These are phyloP conservation scores for Chaetomium fimeti DNA, from an alignment of 495 filamentous ascomycete genomes.

Conservation along the genomic window DNA sequence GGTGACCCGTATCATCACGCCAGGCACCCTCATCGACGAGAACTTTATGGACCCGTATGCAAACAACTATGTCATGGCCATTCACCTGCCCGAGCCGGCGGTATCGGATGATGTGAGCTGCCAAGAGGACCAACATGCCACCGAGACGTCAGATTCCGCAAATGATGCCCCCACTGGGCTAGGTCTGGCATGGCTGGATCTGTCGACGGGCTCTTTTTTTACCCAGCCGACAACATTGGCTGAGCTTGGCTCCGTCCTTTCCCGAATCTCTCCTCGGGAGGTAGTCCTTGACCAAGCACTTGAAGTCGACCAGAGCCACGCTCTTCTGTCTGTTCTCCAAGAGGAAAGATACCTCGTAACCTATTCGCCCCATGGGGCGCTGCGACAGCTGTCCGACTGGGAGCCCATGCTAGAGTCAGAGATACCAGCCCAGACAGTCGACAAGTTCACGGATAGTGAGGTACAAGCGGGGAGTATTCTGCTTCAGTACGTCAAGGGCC, in stretches of 20 bases:
- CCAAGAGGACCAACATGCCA: constrained; percentile 10
- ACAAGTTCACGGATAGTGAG: constrained; percentile 52
- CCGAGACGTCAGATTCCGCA: constrained; percentile 11
- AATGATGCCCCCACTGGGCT: constrained; percentile 41
- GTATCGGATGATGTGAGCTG: constrained; percentile 15
- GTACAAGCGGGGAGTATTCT: constrained; percentile 68
- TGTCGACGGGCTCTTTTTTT: constrained; percentile 91
- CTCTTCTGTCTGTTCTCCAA: constrained; percentile 45
- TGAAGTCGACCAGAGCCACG: constrained; percentile 46
- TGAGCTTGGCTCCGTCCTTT: constrained; percentile 71
- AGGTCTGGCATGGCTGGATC: constrained; percentile 89
- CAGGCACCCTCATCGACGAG: constrained; percentile 94
- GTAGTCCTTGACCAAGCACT: constrained; percentile 70
- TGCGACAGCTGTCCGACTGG: constrained; percentile 66
- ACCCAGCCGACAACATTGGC: constrained; percentile 74
- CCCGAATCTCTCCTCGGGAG: constrained; percentile 80
- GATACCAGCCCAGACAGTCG: constrained; percentile 44
- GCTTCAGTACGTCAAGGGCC: constrained; percentile 76
- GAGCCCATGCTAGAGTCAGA: constrained; percentile 69
- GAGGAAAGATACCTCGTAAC: constrained; percentile 62
- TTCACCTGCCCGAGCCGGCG: constrained; percentile 49
- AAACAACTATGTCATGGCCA: constrained; percentile 85
- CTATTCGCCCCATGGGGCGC: constrained; percentile 47
- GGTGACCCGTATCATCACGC: constrained; percentile 84
- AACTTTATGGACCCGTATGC: constrained; percentile 90